These are phyloP conservation scores for Mycena citricolor DNA, from an alignment of 1,284 basidiomycete species.

Conservation along the genomic window DNA sequence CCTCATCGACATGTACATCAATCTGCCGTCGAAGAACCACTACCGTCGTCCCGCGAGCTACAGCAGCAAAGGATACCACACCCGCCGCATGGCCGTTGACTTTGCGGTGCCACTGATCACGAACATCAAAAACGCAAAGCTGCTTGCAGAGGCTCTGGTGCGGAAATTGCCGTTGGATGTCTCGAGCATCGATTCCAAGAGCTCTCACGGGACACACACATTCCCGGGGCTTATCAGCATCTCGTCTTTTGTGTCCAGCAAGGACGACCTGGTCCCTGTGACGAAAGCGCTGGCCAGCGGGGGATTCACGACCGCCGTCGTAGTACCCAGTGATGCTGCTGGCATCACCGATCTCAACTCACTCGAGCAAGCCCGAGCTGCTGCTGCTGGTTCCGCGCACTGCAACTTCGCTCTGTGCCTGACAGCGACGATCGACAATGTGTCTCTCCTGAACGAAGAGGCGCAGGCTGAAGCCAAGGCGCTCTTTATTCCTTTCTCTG, in stretches of 20 bases:
- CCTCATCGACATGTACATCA: slow-evolving; percentile 98
- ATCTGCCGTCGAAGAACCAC: slow-evolving; percentile 96
- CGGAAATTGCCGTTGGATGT: slow-evolving; percentile 87
- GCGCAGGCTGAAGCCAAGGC: slow-evolving; percentile 77
- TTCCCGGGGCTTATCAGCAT: slow-evolving; percentile 95
- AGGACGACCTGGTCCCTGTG: slow-evolving; percentile 65
- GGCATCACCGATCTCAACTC: slow-evolving; percentile 69
- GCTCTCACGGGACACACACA: slow-evolving; percentile 85
- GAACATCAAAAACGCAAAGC: slow-evolving; percentile 98
- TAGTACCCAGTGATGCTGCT: slow-evolving; percentile 72
- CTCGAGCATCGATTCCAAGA: slow-evolving; percentile 92
- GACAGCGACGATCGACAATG: slow-evolving; percentile 72
- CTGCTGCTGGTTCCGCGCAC: slow-evolving; percentile 63
- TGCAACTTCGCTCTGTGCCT: slow-evolving; percentile 88
- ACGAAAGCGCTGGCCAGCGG: slow-evolving; percentile 82
- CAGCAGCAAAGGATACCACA: slow-evolving; percentile 95
- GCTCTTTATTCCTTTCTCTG: slow-evolving; percentile 81
- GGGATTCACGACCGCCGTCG: slow-evolving; percentile 83
- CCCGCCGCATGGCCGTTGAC: slow-evolving; percentile 99
- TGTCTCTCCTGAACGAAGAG: slow-evolving; percentile 69
- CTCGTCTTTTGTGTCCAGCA: slow-evolving; percentile 84
- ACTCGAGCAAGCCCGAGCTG: slow-evolving; percentile 69
- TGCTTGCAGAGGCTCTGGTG: slow-evolving; percentile 94
- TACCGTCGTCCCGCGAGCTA: slow-evolving; percentile 97
- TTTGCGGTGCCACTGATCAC: slow-evolving; percentile 97